Evolutionary conservation across 257 asterid species (phyloP), one percentile per base, ranked within the genome.

Genomic region (Ilex aquifolium): DNA sequence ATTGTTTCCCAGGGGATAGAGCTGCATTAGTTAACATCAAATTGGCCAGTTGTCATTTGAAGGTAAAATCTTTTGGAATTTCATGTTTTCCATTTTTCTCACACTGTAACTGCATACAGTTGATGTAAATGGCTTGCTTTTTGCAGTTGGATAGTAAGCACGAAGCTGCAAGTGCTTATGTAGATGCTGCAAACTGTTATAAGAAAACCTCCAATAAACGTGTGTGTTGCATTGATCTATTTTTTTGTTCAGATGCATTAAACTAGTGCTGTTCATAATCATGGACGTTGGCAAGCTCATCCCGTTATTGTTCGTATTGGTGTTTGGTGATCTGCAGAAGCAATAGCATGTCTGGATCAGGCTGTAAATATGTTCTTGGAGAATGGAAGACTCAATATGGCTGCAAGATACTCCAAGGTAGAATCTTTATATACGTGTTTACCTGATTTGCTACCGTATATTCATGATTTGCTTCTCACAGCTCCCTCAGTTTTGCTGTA

Each of bases 91-190:
- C 16, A 14, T 14, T 50, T 21, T 21, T 21, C 27, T 21, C 27
- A 21, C 27, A 21, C 27, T 21, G 27, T 21, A 21, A 50, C 5
- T 50, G 15, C 56, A 4, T 4, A 50, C 56, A 11, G 8, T 50
- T 6, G 13, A 14, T 50, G 9, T 44, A 7, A 7, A 7, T 44
- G 11, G 9, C 50, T 44, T 44, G 9, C 13, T 54, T 44, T 51
- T 63, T 56, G 70, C 74, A 80, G 85, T 69, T 53, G 62, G 86
- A 64, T 52, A 71, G 79, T 72, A 71, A 66, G 62, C 83, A 80
- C 62, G 86, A 80, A 74, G 83, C 80, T 74, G 81, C 83, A 7
- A 80, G 56, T 32, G 83, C 80, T 32, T 77, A 77, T 64, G 75
- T 71, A 53, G 85, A 77, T 69, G 74, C 76, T 30, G 85, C 82